Evolutionary conservation across 2,329 filamentous ascomycete genomes (phyloP).

Genomic region (Alternaria longipes): DNA sequence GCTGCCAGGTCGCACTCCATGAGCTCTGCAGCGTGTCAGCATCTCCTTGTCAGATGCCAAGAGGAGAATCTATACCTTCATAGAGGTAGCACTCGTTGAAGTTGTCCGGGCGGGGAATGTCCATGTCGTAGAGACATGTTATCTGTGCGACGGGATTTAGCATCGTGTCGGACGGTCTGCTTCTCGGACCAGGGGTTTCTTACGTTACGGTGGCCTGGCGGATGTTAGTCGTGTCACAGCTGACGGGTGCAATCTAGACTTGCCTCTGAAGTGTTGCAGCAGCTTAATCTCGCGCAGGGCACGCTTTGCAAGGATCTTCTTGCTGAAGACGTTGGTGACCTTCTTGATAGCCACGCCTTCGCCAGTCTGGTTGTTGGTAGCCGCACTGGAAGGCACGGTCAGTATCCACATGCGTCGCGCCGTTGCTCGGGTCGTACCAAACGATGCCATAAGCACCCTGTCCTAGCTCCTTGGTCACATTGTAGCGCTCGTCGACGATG

Average conservation of each 20-base stretch:
- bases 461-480: conserved; percentile 96
- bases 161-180: conserved; percentile 51
- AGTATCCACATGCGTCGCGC: conserved; percentile 19
- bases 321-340: conserved; percentile 99
- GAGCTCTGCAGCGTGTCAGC: conserved; percentile 71
- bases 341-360: conserved; percentile 99
- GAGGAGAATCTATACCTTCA: conserved; percentile 70
- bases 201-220: conserved; percentile 59
- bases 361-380: conserved; percentile 86
- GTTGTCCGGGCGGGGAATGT: conserved; percentile 94
- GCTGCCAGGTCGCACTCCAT: conserved; percentile 99
- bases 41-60: conserved; percentile 1
- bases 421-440: conserved; percentile 69
- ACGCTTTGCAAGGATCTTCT: conserved; percentile 99
- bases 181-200: conserved; percentile 54
- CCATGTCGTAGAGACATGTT: conserved; percentile 99
- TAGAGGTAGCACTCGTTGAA: conserved; percentile 99
- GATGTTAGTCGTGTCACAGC: conserved; percentile 32
- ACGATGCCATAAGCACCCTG: conserved; percentile 99
- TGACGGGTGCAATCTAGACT: conserved; percentile 17
- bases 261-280: conserved; percentile 88
- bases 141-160: conserved; percentile 70
- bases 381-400: conserved; percentile 70
- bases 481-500: conserved; percentile 97
- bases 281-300: conserved; percentile 98